Evolutionary conservation across 2,329 filamentous ascomycete genomes (phyloP).

Genomic region (Stachybotrys chlorohalonatus): DNA sequence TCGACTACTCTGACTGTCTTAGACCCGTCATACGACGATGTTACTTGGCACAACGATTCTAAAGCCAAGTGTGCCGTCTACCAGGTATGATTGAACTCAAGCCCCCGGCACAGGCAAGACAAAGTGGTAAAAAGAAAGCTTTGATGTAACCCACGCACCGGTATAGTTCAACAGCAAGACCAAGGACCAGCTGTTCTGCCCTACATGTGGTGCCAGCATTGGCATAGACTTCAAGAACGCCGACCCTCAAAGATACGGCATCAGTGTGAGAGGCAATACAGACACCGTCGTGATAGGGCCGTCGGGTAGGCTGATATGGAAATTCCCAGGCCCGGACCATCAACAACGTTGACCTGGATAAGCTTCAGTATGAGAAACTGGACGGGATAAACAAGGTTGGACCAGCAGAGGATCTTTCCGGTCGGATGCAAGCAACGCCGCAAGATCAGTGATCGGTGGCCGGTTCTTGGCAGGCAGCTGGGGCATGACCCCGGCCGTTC

Average conservation of each 20-base stretch:
- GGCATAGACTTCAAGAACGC: constrained; percentile 32
- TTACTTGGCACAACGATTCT: constrained; percentile 33
- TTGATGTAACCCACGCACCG: neutral
- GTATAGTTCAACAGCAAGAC: constrained; percentile 35
- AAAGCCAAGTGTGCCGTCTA: constrained; percentile 24
- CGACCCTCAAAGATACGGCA: constrained; percentile 25
- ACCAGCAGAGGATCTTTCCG: constrained; percentile 28
- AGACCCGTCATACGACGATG: constrained; percentile 30
- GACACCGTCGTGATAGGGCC: neutral
- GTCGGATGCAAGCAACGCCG: constrained; percentile 5
- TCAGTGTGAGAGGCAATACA: constrained; percentile 26
- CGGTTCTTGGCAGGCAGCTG: neutral
- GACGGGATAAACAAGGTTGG: constrained; percentile 25
- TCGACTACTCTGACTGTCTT: neutral
- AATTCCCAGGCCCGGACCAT: constrained; percentile 27
- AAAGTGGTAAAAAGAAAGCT: neutral
- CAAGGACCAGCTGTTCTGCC: constrained; percentile 40
- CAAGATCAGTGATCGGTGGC: neutral
- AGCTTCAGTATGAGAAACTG: constrained; percentile 22
- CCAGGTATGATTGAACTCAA: constrained; percentile 7
- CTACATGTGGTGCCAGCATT: constrained; percentile 35
- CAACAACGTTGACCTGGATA: constrained; percentile 29
- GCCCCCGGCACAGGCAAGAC: constrained; percentile 6
- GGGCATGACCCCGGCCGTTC: neutral
- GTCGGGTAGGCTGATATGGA: constrained; percentile 2